Evolutionary conservation across 805 yeast species (phyloP).

Genomic region (Saturnispora bothae): DNA sequence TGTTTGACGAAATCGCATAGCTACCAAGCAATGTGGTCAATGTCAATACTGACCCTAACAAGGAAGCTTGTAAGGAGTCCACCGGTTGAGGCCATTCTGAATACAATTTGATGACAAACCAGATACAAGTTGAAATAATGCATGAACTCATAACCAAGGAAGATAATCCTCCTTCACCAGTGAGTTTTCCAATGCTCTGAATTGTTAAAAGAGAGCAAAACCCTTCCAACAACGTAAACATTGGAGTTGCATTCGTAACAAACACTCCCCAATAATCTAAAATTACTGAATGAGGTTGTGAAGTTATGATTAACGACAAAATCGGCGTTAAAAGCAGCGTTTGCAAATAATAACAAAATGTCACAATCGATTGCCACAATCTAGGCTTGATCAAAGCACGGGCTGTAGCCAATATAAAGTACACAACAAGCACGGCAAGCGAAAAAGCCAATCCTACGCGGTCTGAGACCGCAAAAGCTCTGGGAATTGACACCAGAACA

Average conservation of each 20-base stretch:
- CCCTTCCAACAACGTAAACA: constrained; percentile 86
- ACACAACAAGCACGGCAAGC: constrained; percentile 57
- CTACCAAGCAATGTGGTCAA: constrained; percentile 62
- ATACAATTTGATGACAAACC: constrained; percentile 75
- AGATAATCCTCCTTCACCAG: constrained; percentile 44
- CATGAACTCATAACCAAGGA: constrained; percentile 65
- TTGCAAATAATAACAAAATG: constrained; percentile 62
- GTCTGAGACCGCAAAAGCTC: constrained; percentile 92
- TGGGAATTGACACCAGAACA: constrained; percentile 36
- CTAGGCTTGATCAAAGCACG: constrained; percentile 32
- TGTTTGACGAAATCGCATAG: constrained; percentile 73
- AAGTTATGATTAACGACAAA: neutral
- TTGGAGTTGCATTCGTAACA: constrained; percentile 73
- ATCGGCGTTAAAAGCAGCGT: constrained; percentile 11
- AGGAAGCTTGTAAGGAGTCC: constrained; percentile 64
- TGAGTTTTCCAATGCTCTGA: constrained; percentile 81
- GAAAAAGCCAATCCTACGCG: constrained; percentile 83
- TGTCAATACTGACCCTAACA: constrained; percentile 79
- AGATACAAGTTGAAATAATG: constrained; percentile 63
- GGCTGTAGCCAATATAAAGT: constrained; percentile 58
- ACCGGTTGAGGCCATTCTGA: constrained; percentile 52
- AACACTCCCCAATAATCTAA: constrained; percentile 52
- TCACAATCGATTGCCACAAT: constrained; percentile 3
- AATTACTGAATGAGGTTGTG: neutral
- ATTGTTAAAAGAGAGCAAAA: constrained; percentile 85